Base-by-base conservation (phyloP, 208 protist species). In the Acanthamoeba triangularis region DNA sequence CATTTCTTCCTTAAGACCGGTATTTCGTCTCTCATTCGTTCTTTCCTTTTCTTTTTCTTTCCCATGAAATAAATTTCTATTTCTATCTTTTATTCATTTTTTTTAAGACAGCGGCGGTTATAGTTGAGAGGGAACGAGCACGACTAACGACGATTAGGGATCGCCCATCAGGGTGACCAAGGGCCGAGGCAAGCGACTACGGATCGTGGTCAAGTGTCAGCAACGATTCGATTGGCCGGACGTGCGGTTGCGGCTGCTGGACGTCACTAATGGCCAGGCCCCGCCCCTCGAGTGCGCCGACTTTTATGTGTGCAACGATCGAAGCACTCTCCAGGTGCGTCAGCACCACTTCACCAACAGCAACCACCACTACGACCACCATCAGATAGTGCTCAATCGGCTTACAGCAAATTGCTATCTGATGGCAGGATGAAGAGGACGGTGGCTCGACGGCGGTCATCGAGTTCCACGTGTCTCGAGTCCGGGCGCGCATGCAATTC, bases 361-460 rank as follows among this genome's bases (percentile, higher is more conserved):
- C 16, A 1, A 28, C 28, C 10, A 28, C 28, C 25, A 5, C 11
- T 8, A 2, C 11, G 5, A 8, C 41, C 1, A 5, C 41, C 41
- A 5, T 2, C 41, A 47, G 41, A 11, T 8, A 47, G 41, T 47
- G 3, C 41, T 47, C 11, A 47, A 47, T 47, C 41, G 3, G 41
- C 41, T 47, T 47, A 47, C 41, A 2, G 3, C 11, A 47, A 2
- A 47, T 8, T 8, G 3, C 3, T 8, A 47, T 8, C 41, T 2
- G 11, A 11, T 8, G 41, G 11, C 3, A 67, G 61, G 61, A 67
- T 10, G 61, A 67, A 28, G 61, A 67, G 25, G 61, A n/a, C 25
- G 61, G 61, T 23, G 61, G 61, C 61, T 67, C 61, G 61, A 67
- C 61, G 61, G 61, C 61, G 61, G 61, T 67, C 61, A 67, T 67